phyloP scores from a whole-genome alignment of 768 basidiomycete genomes.

The Mycena amicta region DNA sequence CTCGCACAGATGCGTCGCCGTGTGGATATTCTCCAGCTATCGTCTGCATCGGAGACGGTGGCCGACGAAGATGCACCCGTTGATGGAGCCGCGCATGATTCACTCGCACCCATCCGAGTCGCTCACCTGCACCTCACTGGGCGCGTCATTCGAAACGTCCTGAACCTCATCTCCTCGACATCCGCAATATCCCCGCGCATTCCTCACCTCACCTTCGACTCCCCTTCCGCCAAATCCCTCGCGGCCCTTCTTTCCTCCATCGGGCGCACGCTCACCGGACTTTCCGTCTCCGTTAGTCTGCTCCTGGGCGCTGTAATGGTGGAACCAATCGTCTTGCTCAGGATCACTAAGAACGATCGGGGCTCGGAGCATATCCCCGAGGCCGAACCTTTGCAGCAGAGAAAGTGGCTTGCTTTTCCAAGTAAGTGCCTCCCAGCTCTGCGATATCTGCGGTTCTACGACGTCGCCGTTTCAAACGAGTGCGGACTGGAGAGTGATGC shows the following conservation, averaged over 20 bases:
- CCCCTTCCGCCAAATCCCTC: background rate
- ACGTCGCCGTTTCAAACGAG: background rate
- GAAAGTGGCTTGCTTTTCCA: background rate
- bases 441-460: background rate
- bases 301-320: background rate
- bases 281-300: background rate
- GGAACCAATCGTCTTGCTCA: background rate
- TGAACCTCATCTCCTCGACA: background rate
- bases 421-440: background rate
- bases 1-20: background rate
- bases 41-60: background rate
- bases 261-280: background rate
- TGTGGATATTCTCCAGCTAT: background rate
- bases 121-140: background rate
- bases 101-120: background rate
- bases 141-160: background rate
- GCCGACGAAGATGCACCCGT: background rate
- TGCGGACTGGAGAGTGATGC: background rate
- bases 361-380: background rate
- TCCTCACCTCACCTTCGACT: background rate
- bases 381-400: background rate
- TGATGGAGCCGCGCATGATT: background rate
- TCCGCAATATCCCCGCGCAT: background rate
- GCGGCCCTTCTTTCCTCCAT: background rate
- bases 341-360: background rate